Percentiles rank a stretch among this genome's conserved stretches.
Evolutionary conservation across 495 filamentous ascomycete genomes (phyloP).

Genomic region (Terfezia boudieri): DNA sequence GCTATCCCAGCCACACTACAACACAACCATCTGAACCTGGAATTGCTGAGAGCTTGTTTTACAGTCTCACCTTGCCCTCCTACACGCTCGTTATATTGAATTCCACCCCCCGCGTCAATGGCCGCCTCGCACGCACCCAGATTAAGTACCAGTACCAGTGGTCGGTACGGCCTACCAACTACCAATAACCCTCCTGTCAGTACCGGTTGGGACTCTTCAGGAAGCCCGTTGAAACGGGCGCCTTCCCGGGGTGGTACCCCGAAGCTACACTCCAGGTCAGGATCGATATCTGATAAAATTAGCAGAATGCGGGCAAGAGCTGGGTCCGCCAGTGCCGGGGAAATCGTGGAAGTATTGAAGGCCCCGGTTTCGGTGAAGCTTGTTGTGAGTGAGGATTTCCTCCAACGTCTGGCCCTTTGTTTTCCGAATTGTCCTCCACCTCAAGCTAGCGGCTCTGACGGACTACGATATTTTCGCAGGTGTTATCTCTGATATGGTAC

Average conservation of each 20-base stretch:
- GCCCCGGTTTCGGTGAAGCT: conserved; percentile 75
- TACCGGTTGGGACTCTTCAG: too few relatives aligned
- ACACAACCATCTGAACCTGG: too few relatives aligned
- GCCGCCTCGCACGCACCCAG: too few relatives aligned
- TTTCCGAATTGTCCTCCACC: background rate
- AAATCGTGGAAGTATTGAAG: conserved; percentile 73
- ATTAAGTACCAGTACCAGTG: too few relatives aligned
- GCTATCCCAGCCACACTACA: too few relatives aligned
- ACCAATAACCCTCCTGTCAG: too few relatives aligned
- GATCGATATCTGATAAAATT: background rate
- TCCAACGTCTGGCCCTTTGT: background rate
- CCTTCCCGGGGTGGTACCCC: background rate
- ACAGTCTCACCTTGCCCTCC: too few relatives aligned
- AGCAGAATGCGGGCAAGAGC: conserved; percentile 3
- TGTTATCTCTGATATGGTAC: conserved; percentile 21
- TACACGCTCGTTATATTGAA: too few relatives aligned
- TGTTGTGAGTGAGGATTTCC: conserved; percentile 37
- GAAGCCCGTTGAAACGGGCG: too few relatives aligned
- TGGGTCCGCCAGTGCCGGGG: conserved; percentile 22
- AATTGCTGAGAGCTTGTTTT: too few relatives aligned
- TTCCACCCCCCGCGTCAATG: too few relatives aligned
- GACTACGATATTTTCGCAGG: conserved; percentile 3
- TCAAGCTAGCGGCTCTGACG: background rate
- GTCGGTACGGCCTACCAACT: too few relatives aligned
- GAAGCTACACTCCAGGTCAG: background rate